phyloP scores from a whole-genome alignment of 139 green algal species.

The Chlamydomonas sp. region DNA sequence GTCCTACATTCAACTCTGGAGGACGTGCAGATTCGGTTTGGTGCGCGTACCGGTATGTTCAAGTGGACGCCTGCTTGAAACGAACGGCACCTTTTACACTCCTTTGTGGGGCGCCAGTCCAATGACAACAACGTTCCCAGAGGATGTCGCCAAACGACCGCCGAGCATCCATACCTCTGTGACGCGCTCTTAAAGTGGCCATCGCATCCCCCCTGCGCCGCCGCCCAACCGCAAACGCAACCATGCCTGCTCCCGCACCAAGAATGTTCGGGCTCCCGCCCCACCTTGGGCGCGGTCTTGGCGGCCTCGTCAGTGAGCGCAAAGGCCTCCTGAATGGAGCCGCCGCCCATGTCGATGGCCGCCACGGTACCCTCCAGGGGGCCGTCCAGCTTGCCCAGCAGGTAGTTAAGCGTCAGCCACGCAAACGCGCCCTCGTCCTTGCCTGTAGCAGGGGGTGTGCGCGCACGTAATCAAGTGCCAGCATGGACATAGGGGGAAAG shows the following conservation, averaged over 20 bases:
- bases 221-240: no score
- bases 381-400: slow-evolving; percentile 84
- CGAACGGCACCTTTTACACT: no score
- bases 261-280: not conserved
- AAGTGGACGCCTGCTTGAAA: no score
- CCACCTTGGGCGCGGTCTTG: slow-evolving; percentile 54
- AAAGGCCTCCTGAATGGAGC: slow-evolving; percentile 92
- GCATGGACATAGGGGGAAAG: not conserved
- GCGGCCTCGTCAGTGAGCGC: slow-evolving; percentile 73
- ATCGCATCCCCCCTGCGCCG: slow-evolving; percentile 67
- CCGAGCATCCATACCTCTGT: no score
- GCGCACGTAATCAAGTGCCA: not conserved
- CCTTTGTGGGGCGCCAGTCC: no score
- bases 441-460: slow-evolving; percentile 34
- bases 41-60: no score
- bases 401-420: slow-evolving; percentile 99
- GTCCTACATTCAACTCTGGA: no score
- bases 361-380: slow-evolving; percentile 79
- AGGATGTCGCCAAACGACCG: no score
- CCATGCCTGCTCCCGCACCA: not conserved
- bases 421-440: slow-evolving; percentile 95
- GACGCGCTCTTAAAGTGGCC: slow-evolving; percentile 53
- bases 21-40: no score
- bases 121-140: no score
- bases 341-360: slow-evolving; percentile 93